Percentiles rank a stretch among this genome's conserved stretches.
phyloP scores from a whole-genome alignment of 1,139 yeast genomes.

The Entelexis sorbosivorans region DNA sequence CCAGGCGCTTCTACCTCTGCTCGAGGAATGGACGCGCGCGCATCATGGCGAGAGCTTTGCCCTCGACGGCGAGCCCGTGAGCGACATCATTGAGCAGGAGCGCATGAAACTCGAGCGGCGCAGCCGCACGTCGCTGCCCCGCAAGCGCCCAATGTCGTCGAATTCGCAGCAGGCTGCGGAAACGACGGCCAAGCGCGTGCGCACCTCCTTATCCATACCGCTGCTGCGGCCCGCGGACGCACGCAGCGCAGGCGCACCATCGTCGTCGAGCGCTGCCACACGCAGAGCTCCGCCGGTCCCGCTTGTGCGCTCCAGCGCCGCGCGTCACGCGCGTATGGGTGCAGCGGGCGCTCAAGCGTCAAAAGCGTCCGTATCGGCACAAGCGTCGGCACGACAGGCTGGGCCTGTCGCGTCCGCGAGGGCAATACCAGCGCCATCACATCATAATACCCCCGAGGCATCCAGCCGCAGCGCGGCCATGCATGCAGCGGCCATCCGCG shows the following conservation, averaged over 20 bases:
- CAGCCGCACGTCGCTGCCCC: not conserved
- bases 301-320: not conserved
- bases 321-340: not conserved
- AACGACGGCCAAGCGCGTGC: constrained; percentile 6
- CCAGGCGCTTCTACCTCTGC: constrained; percentile 37
- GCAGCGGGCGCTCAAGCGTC: no score
- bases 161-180: not conserved
- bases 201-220: constrained; percentile 3
- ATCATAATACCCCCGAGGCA: not conserved
- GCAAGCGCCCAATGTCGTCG: not conserved
- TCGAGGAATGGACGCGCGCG: constrained; percentile 28
- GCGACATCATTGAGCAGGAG: constrained; percentile 24
- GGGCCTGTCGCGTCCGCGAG: not conserved
- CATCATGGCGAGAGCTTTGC: constrained; percentile 23
- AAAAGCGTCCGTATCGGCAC: not conserved
- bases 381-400: not conserved
- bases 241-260: no score
- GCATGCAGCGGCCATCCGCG: not conserved
- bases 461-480: not conserved
- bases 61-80: constrained; percentile 28
- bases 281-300: not conserved
- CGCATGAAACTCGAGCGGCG: constrained; percentile 14
- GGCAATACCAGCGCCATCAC: not conserved
- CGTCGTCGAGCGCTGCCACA: not conserved
- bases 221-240: not conserved